Conservation (phyloP, 108 stramenopile species). For the Fragilaria crotonensis region DNA sequence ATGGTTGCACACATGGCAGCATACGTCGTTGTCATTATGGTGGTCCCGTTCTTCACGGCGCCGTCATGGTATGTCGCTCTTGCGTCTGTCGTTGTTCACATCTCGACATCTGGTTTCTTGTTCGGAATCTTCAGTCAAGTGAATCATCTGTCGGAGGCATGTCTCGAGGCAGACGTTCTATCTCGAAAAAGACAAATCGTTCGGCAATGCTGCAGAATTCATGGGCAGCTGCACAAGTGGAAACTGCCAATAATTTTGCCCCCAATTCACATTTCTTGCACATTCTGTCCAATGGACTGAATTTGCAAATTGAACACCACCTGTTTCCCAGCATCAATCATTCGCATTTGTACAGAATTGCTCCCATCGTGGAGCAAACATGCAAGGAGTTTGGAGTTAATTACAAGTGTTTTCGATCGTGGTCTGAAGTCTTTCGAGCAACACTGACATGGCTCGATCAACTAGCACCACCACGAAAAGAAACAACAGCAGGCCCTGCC, state of each 20-base stretch:
- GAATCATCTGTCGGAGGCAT: slow-evolving; percentile 50
- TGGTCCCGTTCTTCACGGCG: slow-evolving; percentile 26
- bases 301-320: slow-evolving; percentile 65
- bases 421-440: slow-evolving; percentile 34
- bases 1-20: slow-evolving; percentile 23
- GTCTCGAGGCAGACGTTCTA: too few species aligned
- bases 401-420: slow-evolving; percentile 45
- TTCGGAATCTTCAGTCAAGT: slow-evolving; percentile 60
- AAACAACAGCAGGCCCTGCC: not conserved
- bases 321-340: slow-evolving; percentile 57
- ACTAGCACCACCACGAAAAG: slow-evolving; percentile 5
- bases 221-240: slow-evolving; percentile 55
- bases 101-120: slow-evolving; percentile 39
- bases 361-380: slow-evolving; percentile 58
- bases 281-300: slow-evolving; percentile 50
- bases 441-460: slow-evolving; percentile 35
- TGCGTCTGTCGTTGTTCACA: slow-evolving; percentile 19
- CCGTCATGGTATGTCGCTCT: slow-evolving; percentile 13
- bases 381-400: slow-evolving; percentile 59
- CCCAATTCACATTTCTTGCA: slow-evolving; percentile 32
- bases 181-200: not conserved
- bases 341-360: slow-evolving; percentile 72
- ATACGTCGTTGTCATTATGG: slow-evolving; percentile 31
- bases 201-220: slow-evolving; percentile 6
- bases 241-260: slow-evolving; percentile 60